Evolutionary conservation across 1,139 yeast species (phyloP).

Genomic region (Sugiyamaella sp.): DNA sequence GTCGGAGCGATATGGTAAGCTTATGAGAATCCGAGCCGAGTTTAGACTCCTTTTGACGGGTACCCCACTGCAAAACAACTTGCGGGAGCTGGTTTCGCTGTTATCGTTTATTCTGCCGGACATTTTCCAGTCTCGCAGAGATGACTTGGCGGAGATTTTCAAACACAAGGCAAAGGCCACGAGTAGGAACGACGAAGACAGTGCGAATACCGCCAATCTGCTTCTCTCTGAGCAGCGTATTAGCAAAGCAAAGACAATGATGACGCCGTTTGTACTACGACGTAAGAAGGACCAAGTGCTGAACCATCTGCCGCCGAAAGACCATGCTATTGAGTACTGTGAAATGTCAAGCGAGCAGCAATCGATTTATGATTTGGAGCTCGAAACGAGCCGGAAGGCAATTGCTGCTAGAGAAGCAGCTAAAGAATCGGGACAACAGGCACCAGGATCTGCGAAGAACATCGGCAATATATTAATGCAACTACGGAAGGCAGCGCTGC

Average conservation of each 20-base stretch:
- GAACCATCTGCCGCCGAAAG: conserved; percentile 80
- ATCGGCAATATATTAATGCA: conserved; percentile 87
- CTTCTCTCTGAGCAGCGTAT: conserved; percentile 89
- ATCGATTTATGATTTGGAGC: conserved; percentile 60
- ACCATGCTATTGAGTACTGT: conserved; percentile 65
- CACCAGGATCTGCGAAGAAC: conserved; percentile 41
- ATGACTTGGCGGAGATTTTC: conserved; percentile 79
- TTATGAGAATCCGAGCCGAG: conserved; percentile 78
- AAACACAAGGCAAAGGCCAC: conserved; percentile 79
- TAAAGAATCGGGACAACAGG: conserved; percentile 40
- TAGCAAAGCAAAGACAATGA: conserved; percentile 91
- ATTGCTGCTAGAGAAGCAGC: conserved; percentile 47
- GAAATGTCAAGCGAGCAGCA: conserved; percentile 61
- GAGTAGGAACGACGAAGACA: conserved; percentile 39
- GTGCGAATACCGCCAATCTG: conserved; percentile 66
- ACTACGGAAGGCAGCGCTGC: conserved; percentile 91
- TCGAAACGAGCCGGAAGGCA: conserved; percentile 53
- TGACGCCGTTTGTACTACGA: conserved; percentile 95
- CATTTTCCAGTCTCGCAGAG: conserved; percentile 77
- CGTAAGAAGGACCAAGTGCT: conserved; percentile 91
- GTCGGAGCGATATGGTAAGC: conserved; percentile 81
- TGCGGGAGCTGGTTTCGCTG: conserved; percentile 85
- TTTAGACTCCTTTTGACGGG: conserved; percentile 90
- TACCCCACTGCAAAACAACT: conserved; percentile 92
- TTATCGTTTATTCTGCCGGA: conserved; percentile 88